These are phyloP conservation scores for Mucor ambiguus DNA, from an alignment of 371 early-diverging fungal species.

Conservation along the genomic window DNA sequence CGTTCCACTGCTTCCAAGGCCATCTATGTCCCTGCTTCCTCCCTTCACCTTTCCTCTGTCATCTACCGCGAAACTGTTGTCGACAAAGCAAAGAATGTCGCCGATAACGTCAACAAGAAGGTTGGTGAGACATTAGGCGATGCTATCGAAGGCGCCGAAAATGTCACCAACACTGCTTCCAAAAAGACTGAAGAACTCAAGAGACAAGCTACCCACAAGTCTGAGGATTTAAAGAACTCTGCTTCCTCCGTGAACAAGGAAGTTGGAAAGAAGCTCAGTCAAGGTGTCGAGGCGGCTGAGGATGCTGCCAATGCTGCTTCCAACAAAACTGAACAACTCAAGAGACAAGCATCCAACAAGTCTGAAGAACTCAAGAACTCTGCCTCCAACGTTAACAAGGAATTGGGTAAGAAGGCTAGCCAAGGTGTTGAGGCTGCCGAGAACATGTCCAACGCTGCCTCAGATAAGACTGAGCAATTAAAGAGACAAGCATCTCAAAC, in stretches of 20 bases:
- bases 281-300: conserved; percentile 19
- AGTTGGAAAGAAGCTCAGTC: conserved; percentile 14
- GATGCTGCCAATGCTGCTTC: conserved; percentile 14
- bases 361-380: conserved; percentile 6
- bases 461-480: conserved; percentile 12
- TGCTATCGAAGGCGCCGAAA: conserved; percentile 21
- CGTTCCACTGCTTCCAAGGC: conserved; percentile 13
- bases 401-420: conserved; percentile 10
- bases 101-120: conserved; percentile 24
- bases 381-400: conserved; percentile 9
- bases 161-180: conserved; percentile 14
- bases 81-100: conserved; percentile 35
- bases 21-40: conserved; percentile 22
- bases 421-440: conserved; percentile 21
- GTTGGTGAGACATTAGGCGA: conserved; percentile 17
- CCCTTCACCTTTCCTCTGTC: conserved; percentile 15
- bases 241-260: conserved; percentile 22
- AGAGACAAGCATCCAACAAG: conserved; percentile 6
- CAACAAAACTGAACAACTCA: conserved; percentile 15
- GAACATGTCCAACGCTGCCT: conserved; percentile 7
- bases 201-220: conserved; percentile 3
- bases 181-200: conserved; percentile 20
- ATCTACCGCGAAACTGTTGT: conserved; percentile 22
- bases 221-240: conserved; percentile 4
- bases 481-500: conserved; percentile 13